Base-by-base conservation (phyloP, 352 stramenopile species). In the Thalassiosira hispida region DNA sequence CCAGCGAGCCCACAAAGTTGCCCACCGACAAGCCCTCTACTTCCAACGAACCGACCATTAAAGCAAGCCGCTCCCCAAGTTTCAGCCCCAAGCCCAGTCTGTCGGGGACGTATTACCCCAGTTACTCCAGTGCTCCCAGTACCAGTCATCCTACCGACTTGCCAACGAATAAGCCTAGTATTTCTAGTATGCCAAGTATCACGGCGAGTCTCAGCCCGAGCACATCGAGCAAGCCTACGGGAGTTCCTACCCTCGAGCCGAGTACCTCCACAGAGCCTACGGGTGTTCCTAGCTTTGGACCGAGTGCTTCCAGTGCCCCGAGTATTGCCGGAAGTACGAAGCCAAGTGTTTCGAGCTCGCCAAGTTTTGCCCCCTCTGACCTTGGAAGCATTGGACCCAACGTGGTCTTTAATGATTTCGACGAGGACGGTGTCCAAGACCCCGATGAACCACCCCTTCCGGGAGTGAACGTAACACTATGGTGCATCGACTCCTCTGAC, bases 321-420 rank as follows among this genome's bases (percentile, higher is more conserved):
- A 59, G 40, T 18, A 2, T 14, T 1, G 9, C 22, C 22, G 38
- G 38, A 46, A 46, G 14, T 25, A 2, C 8, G 12, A n/a, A 53
- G n/a, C 29, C 55, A 25, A 53, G 31, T 31, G 23, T 67, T 18
- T 63, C 67, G 46, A 33, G 16, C 2, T 7, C 29, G n/a, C 73
- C 73, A 0, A 75, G 52, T 27, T 57, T 16, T 59, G 40, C 64
- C 20, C 73, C 73, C 22, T 71, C 55, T 12, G 42, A 35, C 20
- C 20, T 55, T 22, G 68, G 44, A 18, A 57, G 44, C 22, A 68
- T 79, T 44, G 71, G 71, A 12, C 71, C 71, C n/a, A 62, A 69
- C 29, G 23, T 33, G 11, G 40, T 73, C 8, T 79, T 66, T 22
- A 65, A 79, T 59, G 71, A 68, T 42, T 16, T 59, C 0, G 22